phyloP scores from a whole-genome alignment of 2,329 filamentous ascomycete genomes.

The Aspergillus proliferans region DNA sequence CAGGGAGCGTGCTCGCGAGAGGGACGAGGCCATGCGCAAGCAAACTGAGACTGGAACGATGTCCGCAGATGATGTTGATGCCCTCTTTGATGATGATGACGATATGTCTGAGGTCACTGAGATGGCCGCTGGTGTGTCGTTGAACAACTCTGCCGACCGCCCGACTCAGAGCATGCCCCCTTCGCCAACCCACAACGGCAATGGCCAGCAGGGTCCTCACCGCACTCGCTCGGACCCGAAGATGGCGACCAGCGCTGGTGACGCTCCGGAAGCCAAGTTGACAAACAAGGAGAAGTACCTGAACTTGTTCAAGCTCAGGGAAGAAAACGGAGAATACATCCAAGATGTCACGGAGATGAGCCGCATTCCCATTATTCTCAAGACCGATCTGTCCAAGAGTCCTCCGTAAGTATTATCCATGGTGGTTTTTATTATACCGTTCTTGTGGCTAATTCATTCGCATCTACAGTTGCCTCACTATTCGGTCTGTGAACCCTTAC shows the following conservation, averaged over 20 bases:
- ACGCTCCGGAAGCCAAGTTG: constrained; percentile 71
- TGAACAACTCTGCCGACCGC: constrained; percentile 65
- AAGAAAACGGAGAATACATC: constrained; percentile 92
- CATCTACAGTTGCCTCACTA: constrained; percentile 40
- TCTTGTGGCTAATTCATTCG: constrained; percentile 14
- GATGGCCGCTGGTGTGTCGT: constrained; percentile 81
- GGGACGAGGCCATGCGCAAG: constrained; percentile 84
- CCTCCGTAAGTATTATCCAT: constrained; percentile 72
- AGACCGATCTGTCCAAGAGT: constrained; percentile 97
- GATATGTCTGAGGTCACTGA: constrained; percentile 84
- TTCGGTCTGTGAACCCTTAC: constrained; percentile 48
- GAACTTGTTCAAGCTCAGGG: constrained; percentile 78
- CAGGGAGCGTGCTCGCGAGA: constrained; percentile 73
- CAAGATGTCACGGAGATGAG: constrained; percentile 99
- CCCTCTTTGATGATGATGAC: constrained; percentile 91
- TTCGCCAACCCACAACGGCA: constrained; percentile 72
- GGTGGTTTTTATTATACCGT: neutral
- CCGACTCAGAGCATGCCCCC: constrained; percentile 93
- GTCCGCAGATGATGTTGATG: constrained; percentile 85
- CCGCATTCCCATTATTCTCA: constrained; percentile 91
- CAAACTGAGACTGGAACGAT: constrained; percentile 93
- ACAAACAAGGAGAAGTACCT: constrained; percentile 96
- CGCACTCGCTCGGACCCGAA: constrained; percentile 93
- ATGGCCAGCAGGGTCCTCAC: constrained; percentile 64
- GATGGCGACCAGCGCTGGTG: constrained; percentile 60